Base-by-base conservation (phyloP, 176 grass and related monocot genomes). In the Oryza punctata region DNA sequence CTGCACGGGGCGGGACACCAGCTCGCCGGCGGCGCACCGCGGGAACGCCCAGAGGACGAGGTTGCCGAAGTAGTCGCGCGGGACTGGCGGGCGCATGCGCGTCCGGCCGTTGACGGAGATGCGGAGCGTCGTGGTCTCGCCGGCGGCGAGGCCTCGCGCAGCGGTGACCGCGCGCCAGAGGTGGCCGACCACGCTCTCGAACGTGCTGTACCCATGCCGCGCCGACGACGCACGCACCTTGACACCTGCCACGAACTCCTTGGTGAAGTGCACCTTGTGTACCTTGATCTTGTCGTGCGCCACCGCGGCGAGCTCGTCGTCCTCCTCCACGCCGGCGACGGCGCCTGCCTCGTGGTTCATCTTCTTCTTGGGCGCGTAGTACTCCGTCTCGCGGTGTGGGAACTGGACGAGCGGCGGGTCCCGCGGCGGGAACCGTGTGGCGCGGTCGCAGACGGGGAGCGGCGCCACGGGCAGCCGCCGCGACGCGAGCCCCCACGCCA, bases 361-460 rank as follows among this genome's bases (percentile, higher is more conserved):
- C 0, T 9, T 21, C 44, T 5, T 16, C 19, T 47, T 24, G 7
- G 7, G 8, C 9, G 23, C 6, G 25, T 29, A 32, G 47, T 70
- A 61, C 83, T 85, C 83, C 25, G 44, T 38, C 37, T 66, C 74
- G 19, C 83, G 65, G 65, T 78, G 83, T 18, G 77, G 37, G 66
- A 38, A 83, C 43, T 49, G 43, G 41, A 83, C n/a, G 0, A 1
- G 18, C 0, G 70, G 60, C 13, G 28, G 70, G 8, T 37, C 5
- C 0, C 71, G 43, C 0, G 60, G 60, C 21, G 27, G 3, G 61
- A 83, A 83, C 21, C 65, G 11, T 0, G 71, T 50, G 2, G 44
- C n/a, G 1, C 71, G 43, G 3, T 81, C 79, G 49, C 60, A 71
- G 21, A 67, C 60, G 19, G 71, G 81, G 13, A 49, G 81, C 41